These are phyloP conservation scores for Plasmodium knowlesi DNA, from an alignment of 169 alveolate species.

Conservation along the genomic window DNA sequence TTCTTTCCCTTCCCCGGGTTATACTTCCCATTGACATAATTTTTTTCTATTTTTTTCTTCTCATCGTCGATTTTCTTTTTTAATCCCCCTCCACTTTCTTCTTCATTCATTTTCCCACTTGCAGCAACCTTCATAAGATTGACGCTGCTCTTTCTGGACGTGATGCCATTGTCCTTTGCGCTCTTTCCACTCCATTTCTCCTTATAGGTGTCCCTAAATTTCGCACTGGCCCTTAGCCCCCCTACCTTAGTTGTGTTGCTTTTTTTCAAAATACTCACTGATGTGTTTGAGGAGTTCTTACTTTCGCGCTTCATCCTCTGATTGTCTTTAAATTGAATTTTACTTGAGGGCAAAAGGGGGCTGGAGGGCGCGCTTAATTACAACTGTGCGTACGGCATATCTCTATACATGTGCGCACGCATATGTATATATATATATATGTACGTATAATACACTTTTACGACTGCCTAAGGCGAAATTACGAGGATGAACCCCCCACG, in stretches of 20 bases:
- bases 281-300: neutral
- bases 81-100: conserved; percentile 6
- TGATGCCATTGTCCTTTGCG: conserved; percentile 3
- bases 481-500: neutral
- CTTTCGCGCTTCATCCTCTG: conserved; percentile 22
- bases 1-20: neutral
- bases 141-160: neutral
- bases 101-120: neutral
- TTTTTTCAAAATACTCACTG: conserved; percentile 25
- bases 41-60: conserved; percentile 6
- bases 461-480: neutral
- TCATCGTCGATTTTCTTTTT: neutral
- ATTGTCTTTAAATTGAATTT: neutral
- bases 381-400: neutral
- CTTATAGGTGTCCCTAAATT: neutral
- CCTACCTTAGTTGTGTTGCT: conserved; percentile 2
- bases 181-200: conserved; percentile 8
- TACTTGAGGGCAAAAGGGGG: neutral
- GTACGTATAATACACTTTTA: neutral
- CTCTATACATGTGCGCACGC: neutral
- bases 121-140: neutral
- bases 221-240: neutral
- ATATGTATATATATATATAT: neutral
- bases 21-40: conserved; percentile 1
- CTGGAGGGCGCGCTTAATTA: neutral